Evolutionary conservation across 371 early-diverging fungal genomes (phyloP).

Genomic region (Rhizopus stolonifer): DNA sequence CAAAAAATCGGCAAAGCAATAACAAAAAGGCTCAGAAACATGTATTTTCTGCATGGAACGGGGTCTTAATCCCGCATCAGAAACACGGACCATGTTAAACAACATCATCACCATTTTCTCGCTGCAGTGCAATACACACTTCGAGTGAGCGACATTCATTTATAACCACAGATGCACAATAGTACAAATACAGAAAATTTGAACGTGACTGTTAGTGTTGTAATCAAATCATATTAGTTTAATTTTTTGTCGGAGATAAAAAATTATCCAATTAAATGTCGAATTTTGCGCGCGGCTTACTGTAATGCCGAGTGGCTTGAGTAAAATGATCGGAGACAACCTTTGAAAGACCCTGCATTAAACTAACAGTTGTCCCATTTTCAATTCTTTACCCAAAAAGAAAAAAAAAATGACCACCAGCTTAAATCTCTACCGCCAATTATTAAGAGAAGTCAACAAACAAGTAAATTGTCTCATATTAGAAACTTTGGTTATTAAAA

Average conservation of each 20-base stretch:
- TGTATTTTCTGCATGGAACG: constrained; percentile 32
- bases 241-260: no score
- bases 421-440: constrained; percentile 31
- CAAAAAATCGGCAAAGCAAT: not conserved
- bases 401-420: constrained; percentile 22
- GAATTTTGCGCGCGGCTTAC: no score
- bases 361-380: no score
- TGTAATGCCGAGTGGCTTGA: no score
- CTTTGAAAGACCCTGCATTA: no score
- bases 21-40: constrained; percentile 32
- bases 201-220: no score
- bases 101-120: constrained; percentile 26
- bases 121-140: not conserved
- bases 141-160: constrained; percentile 9
- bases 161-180: not conserved
- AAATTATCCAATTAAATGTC: no score
- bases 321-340: no score
- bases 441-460: constrained; percentile 41
- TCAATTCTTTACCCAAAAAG: no score
- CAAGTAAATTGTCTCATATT: constrained; percentile 24
- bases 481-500: not conserved
- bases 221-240: no score
- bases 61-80: constrained; percentile 38
- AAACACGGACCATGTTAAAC: constrained; percentile 34
- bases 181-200: not conserved